Percentiles rank a stretch among this genome's conserved stretches.
Evolutionary conservation across 495 filamentous ascomycete species (phyloP).

Genomic region (Parachaetomium inaequale): DNA sequence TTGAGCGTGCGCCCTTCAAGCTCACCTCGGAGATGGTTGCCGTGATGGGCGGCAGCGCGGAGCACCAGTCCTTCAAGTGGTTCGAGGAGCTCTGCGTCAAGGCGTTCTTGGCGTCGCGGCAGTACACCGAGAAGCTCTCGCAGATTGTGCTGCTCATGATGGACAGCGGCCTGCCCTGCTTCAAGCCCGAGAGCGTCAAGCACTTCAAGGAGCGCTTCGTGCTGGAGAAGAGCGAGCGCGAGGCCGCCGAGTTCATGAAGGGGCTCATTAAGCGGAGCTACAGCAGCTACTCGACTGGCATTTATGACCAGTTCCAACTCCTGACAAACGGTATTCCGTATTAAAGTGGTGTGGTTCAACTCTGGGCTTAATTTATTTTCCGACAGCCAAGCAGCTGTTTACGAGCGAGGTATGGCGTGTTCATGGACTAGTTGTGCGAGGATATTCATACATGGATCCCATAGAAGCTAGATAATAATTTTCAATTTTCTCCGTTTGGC

Average conservation of each 20-base stretch:
- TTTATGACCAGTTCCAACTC: slow-evolving; percentile 96
- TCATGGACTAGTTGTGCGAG: background rate
- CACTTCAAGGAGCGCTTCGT: slow-evolving; percentile 94
- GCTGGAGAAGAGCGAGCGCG: slow-evolving; percentile 85
- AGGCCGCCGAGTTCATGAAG: slow-evolving; percentile 92
- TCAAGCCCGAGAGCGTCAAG: slow-evolving; percentile 92
- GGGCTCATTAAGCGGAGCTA: slow-evolving; percentile 85
- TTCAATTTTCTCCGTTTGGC: too few relatives aligned
- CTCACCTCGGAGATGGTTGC: slow-evolving; percentile 95
- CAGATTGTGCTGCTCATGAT: slow-evolving; percentile 93
- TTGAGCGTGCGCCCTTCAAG: slow-evolving; percentile 98
- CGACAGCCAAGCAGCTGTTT: background rate
- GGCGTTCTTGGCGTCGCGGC: slow-evolving; percentile 87
- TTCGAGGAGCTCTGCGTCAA: slow-evolving; percentile 97
- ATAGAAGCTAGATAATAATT: background rate
- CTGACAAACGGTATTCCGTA: slow-evolving; percentile 98
- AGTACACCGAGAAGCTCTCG: slow-evolving; percentile 76
- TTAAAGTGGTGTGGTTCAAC: slow-evolving; percentile 17
- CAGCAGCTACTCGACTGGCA: slow-evolving; percentile 79
- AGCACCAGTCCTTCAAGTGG: slow-evolving; percentile 85
- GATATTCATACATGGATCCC: background rate
- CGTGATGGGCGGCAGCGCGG: slow-evolving; percentile 88
- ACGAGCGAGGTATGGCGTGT: background rate
- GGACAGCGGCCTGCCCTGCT: slow-evolving; percentile 93
- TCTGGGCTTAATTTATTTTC: background rate